Evolutionary conservation across 2,329 filamentous ascomycete species (phyloP), one percentile per base, ranked within the genome.

Genomic region (Aspergillus arachidicola): DNA sequence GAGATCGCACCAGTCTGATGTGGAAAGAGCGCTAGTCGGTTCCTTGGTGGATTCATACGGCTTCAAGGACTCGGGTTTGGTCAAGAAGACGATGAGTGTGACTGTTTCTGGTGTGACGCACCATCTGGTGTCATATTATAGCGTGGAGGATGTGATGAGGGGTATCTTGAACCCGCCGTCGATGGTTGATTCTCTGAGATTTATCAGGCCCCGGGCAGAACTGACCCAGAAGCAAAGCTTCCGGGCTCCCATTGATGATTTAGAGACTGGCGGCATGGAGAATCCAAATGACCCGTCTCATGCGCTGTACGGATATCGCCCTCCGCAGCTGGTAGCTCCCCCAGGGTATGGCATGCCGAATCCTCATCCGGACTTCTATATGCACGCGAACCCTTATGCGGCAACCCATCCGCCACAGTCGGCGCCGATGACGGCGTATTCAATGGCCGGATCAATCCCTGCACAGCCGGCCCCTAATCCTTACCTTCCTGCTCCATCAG

Each of bases 81-180:
- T 97, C 66, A 97, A 97, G 84, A 97, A 97, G 82, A 97, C 93
- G 0, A 93, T 97, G 78, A 94, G 90, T 70, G 87, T 97, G 45
- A 88, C 86, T 2, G 88, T 90, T 57, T 85, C 89, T 30, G 90
- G 90, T 2, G 86, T 93, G 2, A 89, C 88, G 2, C 93, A 96
- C 72, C 93, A 96, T 72, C 81, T 97, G 58, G 93, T 97, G 46
- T 94, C 91, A 19, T 97, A 97, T 75, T 97, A 97, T 80, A 92
- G 83, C 50, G 84, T 94, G 12, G 87, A 92, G 6, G 93, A 97
- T 73, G 91, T 93, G n/a, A 84, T 88, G 69, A 80, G 82, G 53
- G 82, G 85, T n/a, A 78, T 75, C 19, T 82, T 94, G 12, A 80
- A 75, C 32, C 84, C 85, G 0, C 91, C 91, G 0, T 79, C 83